Evolutionary conservation across 108 stramenopile species (phyloP).

Genomic region (Nitzschia palea): DNA sequence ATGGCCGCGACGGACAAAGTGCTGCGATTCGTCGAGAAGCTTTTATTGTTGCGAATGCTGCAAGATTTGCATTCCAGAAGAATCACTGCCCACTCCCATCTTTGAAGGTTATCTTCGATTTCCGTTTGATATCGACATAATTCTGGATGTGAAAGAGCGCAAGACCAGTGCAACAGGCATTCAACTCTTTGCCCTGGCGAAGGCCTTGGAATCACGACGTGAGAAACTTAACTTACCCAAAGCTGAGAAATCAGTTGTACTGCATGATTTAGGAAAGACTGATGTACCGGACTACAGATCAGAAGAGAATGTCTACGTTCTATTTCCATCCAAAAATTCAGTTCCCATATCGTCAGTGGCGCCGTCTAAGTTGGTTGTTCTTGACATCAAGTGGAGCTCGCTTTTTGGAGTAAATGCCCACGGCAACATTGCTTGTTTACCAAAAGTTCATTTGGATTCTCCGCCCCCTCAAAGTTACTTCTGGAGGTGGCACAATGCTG

Average conservation of each 20-base stretch:
- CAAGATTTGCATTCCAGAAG: conserved; percentile 50
- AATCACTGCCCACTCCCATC: conserved; percentile 44
- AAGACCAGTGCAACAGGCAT: conserved; percentile 61
- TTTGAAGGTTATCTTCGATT: conserved; percentile 26
- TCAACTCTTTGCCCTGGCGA: conserved; percentile 48
- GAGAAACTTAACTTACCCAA: not conserved
- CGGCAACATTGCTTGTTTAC: conserved; percentile 37
- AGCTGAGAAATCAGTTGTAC: not conserved
- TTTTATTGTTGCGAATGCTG: conserved; percentile 76
- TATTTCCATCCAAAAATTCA: conserved; percentile 64
- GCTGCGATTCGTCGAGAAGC: conserved; percentile 61
- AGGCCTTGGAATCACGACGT: conserved; percentile 6
- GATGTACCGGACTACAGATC: not conserved
- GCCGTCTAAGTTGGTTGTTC: conserved; percentile 53
- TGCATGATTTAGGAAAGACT: not conserved
- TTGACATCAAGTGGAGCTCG: conserved; percentile 78
- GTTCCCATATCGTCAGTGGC: conserved; percentile 54
- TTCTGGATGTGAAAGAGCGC: conserved; percentile 60
- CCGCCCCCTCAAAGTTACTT: conserved; percentile 60
- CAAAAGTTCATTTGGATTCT: conserved; percentile 62
- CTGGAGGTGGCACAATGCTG: conserved; percentile 85
- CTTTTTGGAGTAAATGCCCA: conserved; percentile 20
- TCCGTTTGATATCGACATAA: conserved; percentile 65
- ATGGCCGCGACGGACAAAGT: conserved; percentile 28
- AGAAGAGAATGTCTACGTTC: conserved; percentile 34